These are phyloP conservation scores for Cornus controversa DNA, from an alignment of 148 eudicot genomes.

Conservation along the genomic window DNA sequence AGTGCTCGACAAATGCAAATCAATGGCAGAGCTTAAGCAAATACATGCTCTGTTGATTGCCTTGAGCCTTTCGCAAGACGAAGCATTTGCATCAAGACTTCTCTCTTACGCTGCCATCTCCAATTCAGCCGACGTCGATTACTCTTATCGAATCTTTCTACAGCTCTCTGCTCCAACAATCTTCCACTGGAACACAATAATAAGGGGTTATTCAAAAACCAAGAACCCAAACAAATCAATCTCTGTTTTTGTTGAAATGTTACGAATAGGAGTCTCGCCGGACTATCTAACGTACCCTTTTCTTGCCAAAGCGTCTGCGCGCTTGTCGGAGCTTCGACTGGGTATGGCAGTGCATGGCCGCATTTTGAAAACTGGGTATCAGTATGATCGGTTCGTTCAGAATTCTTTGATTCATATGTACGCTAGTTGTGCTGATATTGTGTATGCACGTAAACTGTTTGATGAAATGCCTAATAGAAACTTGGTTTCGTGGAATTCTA, in stretches of 20 bases:
- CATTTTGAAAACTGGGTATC: conserved; percentile 48
- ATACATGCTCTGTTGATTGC: conserved; percentile 53
- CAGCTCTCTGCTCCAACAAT: conserved; percentile 43
- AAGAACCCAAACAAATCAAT: conserved; percentile 45
- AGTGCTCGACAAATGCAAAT: conserved; percentile 51
- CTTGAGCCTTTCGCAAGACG: conserved; percentile 40
- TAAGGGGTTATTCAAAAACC: conserved; percentile 52
- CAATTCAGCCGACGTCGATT: conserved; percentile 27
- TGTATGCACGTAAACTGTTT: conserved; percentile 59
- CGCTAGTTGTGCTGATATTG: conserved; percentile 41
- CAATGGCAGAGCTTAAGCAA: conserved; percentile 52
- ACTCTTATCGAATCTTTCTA: conserved; percentile 47
- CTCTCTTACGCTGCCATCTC: conserved; percentile 47
- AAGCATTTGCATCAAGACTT: conserved; percentile 45
- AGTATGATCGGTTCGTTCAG: conserved; percentile 49
- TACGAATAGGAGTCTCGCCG: conserved; percentile 44
- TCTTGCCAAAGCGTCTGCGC: conserved; percentile 61
- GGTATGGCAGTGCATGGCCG: conserved; percentile 46
- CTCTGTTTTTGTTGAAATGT: conserved; percentile 48
- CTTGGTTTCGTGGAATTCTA: conserved; percentile 74
- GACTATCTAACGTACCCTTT: conserved; percentile 78
- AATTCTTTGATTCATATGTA: conserved; percentile 84
- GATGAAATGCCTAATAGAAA: conserved; percentile 67
- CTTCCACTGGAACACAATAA: conserved; percentile 55
- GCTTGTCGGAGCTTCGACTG: conserved; percentile 29